Evolutionary conservation across 352 stramenopile genomes (phyloP).

Genomic region (Phytophthora cactorum): DNA sequence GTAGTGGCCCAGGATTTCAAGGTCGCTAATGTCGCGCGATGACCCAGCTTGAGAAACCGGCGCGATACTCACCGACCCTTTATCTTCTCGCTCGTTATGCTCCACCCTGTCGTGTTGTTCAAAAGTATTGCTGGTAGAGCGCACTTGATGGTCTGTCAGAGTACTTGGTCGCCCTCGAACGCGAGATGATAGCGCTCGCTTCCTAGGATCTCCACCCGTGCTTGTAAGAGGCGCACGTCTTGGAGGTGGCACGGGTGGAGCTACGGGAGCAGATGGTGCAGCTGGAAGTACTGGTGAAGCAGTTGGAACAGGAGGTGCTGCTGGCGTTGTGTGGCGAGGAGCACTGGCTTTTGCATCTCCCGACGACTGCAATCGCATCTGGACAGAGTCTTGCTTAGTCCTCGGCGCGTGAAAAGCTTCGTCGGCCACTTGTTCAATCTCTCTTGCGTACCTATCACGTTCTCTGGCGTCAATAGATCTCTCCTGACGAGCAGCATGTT

Average conservation of each 20-base stretch:
- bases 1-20: constrained; percentile 43
- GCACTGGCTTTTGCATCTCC: constrained; percentile 13
- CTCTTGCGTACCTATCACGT: constrained; percentile 35
- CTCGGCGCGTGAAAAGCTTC: constrained; percentile 22
- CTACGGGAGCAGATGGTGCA: neutral
- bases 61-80: constrained; percentile 28
- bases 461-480: constrained; percentile 34
- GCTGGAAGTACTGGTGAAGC: neutral
- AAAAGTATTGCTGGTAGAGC: constrained; percentile 10
- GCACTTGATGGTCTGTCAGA: constrained; percentile 24
- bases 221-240: neutral
- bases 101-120: constrained; percentile 23
- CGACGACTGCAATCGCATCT: constrained; percentile 3
- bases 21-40: constrained; percentile 38
- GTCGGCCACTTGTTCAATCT: constrained; percentile 33
- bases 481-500: constrained; percentile 8
- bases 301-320: constrained; percentile 1
- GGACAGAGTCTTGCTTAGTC: constrained; percentile 2
- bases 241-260: neutral
- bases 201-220: constrained; percentile 27
- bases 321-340: constrained; percentile 1
- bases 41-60: constrained; percentile 38
- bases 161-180: constrained; percentile 21
- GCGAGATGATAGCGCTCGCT: constrained; percentile 33
- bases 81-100: constrained; percentile 13